Evolutionary conservation across 495 filamentous ascomycete genomes (phyloP).

Genomic region (Tuber melanosporum): DNA sequence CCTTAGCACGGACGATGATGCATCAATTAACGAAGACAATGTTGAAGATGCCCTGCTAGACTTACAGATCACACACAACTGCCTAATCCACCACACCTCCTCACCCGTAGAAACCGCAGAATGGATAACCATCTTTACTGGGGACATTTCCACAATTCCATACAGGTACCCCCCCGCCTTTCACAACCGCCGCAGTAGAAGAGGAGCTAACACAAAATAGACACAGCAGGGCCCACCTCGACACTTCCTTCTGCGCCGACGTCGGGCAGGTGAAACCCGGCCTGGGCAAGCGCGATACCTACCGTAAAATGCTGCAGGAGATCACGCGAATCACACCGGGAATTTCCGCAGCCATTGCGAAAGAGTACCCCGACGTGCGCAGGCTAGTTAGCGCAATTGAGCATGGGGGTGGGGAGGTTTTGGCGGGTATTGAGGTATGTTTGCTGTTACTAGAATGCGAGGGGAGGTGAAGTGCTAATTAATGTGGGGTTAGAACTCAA

Average conservation of each 20-base stretch:
- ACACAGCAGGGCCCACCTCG: conserved; percentile 40
- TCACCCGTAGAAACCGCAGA: conserved; percentile 59
- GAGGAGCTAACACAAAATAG: conserved; percentile 36
- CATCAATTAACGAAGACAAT: conserved; percentile 57
- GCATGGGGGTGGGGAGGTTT: conserved; percentile 51
- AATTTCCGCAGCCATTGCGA: conserved; percentile 64
- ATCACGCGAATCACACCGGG: conserved; percentile 65
- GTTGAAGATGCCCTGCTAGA: conserved; percentile 68
- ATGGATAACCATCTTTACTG: conserved; percentile 73
- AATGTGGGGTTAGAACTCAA: conserved; percentile 48
- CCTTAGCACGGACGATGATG: conserved; percentile 46
- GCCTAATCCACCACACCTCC: conserved; percentile 67
- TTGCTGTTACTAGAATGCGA: background rate
- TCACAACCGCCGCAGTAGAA: background rate
- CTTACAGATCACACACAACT: conserved; percentile 62
- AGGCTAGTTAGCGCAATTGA: conserved; percentile 56
- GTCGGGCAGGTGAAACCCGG: conserved; percentile 71
- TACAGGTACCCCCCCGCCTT: conserved; percentile 49
- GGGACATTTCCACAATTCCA: conserved; percentile 70
- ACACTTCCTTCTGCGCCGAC: conserved; percentile 75
- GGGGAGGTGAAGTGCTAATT: conserved; percentile 15
- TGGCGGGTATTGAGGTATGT: conserved; percentile 53
- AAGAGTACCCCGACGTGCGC: conserved; percentile 55
- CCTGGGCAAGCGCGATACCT: conserved; percentile 61
- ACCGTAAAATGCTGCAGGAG: conserved; percentile 71